phyloP scores from a whole-genome alignment of 2,329 filamentous ascomycete species.

The Aspergillus brasiliensis region DNA sequence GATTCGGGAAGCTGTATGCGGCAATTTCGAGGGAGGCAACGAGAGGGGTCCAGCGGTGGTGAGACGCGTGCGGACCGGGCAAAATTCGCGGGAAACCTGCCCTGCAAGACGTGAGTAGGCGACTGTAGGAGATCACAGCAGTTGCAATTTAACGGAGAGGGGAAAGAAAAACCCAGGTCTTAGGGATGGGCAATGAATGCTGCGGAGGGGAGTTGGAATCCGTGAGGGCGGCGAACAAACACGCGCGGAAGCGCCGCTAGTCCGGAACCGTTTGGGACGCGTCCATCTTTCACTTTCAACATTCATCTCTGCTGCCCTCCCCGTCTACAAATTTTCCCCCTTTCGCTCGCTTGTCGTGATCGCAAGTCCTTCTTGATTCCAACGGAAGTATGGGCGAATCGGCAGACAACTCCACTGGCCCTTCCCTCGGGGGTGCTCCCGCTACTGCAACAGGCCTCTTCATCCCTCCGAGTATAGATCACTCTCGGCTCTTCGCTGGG shows the following conservation, averaged over 20 bases:
- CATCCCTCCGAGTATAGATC: conserved; percentile 70
- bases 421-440: conserved; percentile 38
- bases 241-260: conserved; percentile 34
- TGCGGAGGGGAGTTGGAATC: conserved; percentile 27
- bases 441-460: conserved; percentile 47
- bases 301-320: not conserved
- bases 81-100: not conserved
- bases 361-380: not conserved
- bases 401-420: conserved; percentile 17
- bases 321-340: not conserved
- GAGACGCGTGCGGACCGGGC: not conserved
- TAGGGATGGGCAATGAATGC: conserved; percentile 7
- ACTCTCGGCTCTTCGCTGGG: conserved; percentile 60
- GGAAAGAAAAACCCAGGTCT: not conserved
- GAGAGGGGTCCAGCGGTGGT: not conserved
- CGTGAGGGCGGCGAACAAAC: conserved; percentile 25
- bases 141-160: not conserved
- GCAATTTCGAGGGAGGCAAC: not conserved
- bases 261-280: conserved; percentile 38
- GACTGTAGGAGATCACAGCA: not conserved
- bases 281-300: conserved; percentile 17
- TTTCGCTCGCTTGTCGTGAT: not conserved
- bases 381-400: not conserved
- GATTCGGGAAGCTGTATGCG: conserved; percentile 16
- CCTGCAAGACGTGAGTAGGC: not conserved